Conservation (phyloP, 192 early-diverging fungal genomes). For the Spizellomyces sp. region DNA sequence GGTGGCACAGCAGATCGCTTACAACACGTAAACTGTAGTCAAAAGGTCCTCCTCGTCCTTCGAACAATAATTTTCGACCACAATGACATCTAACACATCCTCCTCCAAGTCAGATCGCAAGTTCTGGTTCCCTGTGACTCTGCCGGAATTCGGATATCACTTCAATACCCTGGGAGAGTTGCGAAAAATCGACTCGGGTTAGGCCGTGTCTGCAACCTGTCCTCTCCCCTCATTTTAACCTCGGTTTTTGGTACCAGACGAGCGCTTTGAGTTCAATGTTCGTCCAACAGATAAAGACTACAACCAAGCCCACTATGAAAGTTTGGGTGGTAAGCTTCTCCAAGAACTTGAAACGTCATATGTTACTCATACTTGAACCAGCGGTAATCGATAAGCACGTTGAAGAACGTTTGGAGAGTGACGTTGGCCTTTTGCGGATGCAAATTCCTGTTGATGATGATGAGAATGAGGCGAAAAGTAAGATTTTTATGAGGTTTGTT, state of each 20-base stretch:
- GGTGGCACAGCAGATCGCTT: too few species aligned
- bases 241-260: background rate
- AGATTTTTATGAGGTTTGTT: constrained; percentile 21
- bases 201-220: background rate
- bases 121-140: background rate
- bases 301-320: constrained; percentile 30
- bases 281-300: background rate
- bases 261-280: constrained; percentile 25
- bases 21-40: too few species aligned
- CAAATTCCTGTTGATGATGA: constrained; percentile 24
- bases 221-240: background rate
- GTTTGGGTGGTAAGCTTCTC: constrained; percentile 6
- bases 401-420: background rate
- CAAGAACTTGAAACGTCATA: background rate
- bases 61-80: too few species aligned
- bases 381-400: constrained; percentile 11
- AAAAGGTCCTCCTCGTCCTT: too few species aligned
- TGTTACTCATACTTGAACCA: background rate
- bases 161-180: constrained; percentile 20
- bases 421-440: constrained; percentile 5
- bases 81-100: too few species aligned
- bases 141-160: constrained; percentile 18
- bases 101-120: too few species aligned
- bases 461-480: constrained; percentile 16
- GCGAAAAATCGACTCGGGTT: constrained; percentile 9